Conservation (phyloP, 108 stramenopile species). For the Fragilariopsis cylindrus region DNA sequence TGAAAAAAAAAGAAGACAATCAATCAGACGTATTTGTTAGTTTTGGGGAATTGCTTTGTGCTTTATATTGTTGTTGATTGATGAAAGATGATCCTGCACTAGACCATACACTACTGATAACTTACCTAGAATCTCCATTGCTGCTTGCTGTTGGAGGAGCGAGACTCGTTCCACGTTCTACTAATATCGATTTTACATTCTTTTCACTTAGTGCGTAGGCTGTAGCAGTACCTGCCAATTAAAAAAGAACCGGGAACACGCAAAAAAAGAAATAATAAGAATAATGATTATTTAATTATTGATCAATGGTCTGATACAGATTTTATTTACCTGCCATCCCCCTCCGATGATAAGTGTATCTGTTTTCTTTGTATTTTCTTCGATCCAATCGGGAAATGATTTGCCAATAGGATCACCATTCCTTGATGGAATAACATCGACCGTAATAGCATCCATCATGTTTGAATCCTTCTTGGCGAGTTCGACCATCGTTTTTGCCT, state of each 20-base stretch:
- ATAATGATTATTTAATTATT: too few relatives aligned
- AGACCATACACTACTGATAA: too few relatives aligned
- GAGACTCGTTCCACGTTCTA: slow-evolving; percentile 31
- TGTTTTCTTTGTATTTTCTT: slow-evolving; percentile 35
- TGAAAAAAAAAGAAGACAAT: neutral
- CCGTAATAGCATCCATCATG: neutral
- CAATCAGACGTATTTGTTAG: slow-evolving; percentile 16
- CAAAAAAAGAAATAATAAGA: too few relatives aligned
- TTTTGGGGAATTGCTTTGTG: neutral
- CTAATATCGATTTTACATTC: slow-evolving; percentile 31
- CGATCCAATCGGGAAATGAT: slow-evolving; percentile 44
- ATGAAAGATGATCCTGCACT: too few relatives aligned
- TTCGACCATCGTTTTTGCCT: slow-evolving; percentile 25
- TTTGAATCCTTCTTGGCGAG: slow-evolving; percentile 28
- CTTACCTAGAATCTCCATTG: slow-evolving; percentile 9
- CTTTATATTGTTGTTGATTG: too few relatives aligned
- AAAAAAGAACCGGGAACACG: too few relatives aligned
- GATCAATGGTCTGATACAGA: neutral
- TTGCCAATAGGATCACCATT: slow-evolving; percentile 37
- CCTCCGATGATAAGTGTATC: slow-evolving; percentile 41
- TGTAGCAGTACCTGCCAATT: neutral
- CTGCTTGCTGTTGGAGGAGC: slow-evolving; percentile 35
- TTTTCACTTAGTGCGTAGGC: slow-evolving; percentile 23
- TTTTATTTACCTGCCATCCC: slow-evolving; percentile 34
- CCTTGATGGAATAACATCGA: slow-evolving; percentile 25